phyloP scores from a whole-genome alignment of 225 moss, liverwort and hornwort genomes.

The Polytrichum commune region DNA sequence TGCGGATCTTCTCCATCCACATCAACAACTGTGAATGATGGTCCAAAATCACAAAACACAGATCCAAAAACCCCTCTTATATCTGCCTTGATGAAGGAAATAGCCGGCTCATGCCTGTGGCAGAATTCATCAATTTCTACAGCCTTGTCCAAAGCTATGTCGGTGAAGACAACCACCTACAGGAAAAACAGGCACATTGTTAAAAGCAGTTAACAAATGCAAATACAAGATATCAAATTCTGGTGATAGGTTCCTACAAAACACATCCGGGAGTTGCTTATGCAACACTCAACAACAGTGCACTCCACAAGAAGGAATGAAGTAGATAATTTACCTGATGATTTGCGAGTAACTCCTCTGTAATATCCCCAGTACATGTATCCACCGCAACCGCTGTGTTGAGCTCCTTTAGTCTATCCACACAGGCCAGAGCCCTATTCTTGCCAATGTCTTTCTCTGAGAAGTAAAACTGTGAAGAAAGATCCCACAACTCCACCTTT shows the following conservation, averaged over 20 bases:
- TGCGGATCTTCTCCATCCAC: constrained; percentile 94
- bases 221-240: too few species aligned
- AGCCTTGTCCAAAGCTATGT: constrained; percentile 54
- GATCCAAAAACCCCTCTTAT: constrained; percentile 81
- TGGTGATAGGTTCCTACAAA: too few species aligned
- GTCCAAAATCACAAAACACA: constrained; percentile 93
- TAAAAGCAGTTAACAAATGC: too few species aligned
- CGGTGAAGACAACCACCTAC: constrained; percentile 85
- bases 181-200: too few species aligned
- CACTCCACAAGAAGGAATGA: too few species aligned
- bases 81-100: constrained; percentile 85
- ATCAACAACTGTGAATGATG: constrained; percentile 75
- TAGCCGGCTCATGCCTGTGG: constrained; percentile 72
- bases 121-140: constrained; percentile 76
- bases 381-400: constrained; percentile 68
- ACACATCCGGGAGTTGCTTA: too few species aligned
- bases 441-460: constrained; percentile 72
- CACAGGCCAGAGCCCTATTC: constrained; percentile 78
- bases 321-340: constrained; percentile 29
- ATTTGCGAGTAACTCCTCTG: constrained; percentile 50
- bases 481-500: constrained; percentile 78
- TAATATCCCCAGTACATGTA: constrained; percentile 51
- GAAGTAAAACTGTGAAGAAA: constrained; percentile 80
- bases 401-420: constrained; percentile 83
- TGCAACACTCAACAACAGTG: too few species aligned